Evolutionary conservation across 2,329 filamentous ascomycete genomes (phyloP), one percentile per base, ranked within the genome.

Genomic region (Massarina eburnea): DNA sequence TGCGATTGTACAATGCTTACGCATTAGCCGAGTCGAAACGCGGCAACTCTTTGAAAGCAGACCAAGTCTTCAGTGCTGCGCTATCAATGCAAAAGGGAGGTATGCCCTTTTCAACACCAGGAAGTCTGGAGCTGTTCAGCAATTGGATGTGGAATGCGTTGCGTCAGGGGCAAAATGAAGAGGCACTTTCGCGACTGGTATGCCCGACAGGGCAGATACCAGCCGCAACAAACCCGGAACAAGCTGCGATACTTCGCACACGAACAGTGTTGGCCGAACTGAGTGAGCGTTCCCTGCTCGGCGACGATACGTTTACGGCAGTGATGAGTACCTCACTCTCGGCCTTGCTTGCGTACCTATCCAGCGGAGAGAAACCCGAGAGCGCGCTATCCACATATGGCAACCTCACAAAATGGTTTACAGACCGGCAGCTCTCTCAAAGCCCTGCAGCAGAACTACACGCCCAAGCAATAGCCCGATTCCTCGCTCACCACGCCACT

Each of bases 1-100:
- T 88, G 3, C 73, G 76, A 12, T 73, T 96, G 0, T 96, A 95
- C 69, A 87, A 90, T 55, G 82, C 84, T 0, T 95, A 92, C 61
- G 89, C 86, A 0, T 71, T 89, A 12, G 81, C 90, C 3, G 89
- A 95, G 67, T 77, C 72, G 54, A 73, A 75, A 1, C 78, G 78
- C 22, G 81, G 77, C 0, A 84, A 86, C 19, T 55, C 63, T 1
- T 75, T 80, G 1, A 73, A 82, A 37, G 84, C 86, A 4, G 72
- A 76, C 18, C 83, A 81, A 41, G 83, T 94, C 0, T 80, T 92
- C 58, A 66, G 76, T 1, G 85, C 86, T 1, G 85, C 89, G 1
- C 73, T 89, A n/a, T 74, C 74, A 2, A 81, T 84, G 76, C 76
- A 71, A 43, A 61, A 62, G n/a, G 20, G 5, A 8, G 19, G 18